These are phyloP conservation scores for Spathaspora sp. DNA, from an alignment of 805 yeast species.

Conservation along the genomic window DNA sequence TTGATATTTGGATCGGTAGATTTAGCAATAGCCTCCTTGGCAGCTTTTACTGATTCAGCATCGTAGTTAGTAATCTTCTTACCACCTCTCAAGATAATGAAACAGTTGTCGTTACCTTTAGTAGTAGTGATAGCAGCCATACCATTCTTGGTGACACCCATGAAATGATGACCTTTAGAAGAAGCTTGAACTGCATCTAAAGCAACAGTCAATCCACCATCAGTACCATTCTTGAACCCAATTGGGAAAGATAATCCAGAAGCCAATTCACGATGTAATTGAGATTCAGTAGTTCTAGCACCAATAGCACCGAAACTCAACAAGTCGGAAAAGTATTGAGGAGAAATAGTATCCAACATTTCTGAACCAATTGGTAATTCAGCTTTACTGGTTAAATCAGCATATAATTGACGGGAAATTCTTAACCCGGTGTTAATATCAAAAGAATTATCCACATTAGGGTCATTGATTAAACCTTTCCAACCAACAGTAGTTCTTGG, in stretches of 20 bases:
- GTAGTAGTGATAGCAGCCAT: slow-evolving; percentile 95
- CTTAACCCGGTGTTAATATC: slow-evolving; percentile 93
- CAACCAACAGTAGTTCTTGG: slow-evolving; percentile 99
- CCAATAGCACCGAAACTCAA: slow-evolving; percentile 97
- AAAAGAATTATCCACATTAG: slow-evolving; percentile 88
- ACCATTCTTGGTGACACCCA: slow-evolving; percentile 97
- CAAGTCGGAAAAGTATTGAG: slow-evolving; percentile 89
- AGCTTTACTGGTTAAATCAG: slow-evolving; percentile 63
- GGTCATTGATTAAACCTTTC: slow-evolving; percentile 98
- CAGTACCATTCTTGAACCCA: slow-evolving; percentile 98
- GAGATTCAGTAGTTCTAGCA: slow-evolving; percentile 98
- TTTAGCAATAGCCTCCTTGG: slow-evolving; percentile 58
- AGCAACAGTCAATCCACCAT: slow-evolving; percentile 89
- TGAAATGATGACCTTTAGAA: slow-evolving; percentile 86
- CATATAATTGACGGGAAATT: slow-evolving; percentile 80
- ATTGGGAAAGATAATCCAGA: slow-evolving; percentile 98
- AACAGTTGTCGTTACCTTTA: slow-evolving; percentile 91
- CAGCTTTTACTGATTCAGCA: slow-evolving; percentile 68
- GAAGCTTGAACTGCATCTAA: slow-evolving; percentile 94
- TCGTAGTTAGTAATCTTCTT: slow-evolving; percentile 92
- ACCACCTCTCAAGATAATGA: slow-evolving; percentile 95
- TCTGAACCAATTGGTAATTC: slow-evolving; percentile 94
- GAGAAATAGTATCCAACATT: slow-evolving; percentile 97
- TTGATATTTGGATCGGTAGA: slow-evolving; percentile 45
- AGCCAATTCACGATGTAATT: slow-evolving; percentile 94